These are phyloP conservation scores for Primulina tabacum DNA, from an alignment of 257 asterid genomes.

Conservation along the genomic window DNA sequence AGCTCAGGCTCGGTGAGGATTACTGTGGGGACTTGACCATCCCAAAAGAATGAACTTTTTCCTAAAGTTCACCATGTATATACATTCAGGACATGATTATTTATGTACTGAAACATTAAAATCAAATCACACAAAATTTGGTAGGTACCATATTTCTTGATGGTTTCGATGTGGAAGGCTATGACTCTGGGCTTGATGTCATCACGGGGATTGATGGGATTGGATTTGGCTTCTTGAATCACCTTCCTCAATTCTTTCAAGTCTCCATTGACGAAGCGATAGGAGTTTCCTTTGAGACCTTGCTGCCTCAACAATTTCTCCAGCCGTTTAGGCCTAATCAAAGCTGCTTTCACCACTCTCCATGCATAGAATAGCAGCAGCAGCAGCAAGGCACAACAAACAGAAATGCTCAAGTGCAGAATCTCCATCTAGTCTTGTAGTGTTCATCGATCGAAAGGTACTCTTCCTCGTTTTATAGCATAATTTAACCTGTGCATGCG, in stretches of 20 bases:
- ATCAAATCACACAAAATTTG: no score
- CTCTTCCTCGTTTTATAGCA: no score
- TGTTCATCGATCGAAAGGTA: no score
- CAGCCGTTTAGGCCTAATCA: not conserved
- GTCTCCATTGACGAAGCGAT: not conserved
- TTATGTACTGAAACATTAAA: no score
- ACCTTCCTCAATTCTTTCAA: not conserved
- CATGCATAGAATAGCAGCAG: not conserved
- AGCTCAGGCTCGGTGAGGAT: conserved; percentile 30
- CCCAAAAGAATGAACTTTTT: conserved; percentile 18
- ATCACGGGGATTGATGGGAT: not conserved
- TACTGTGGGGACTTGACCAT: conserved; percentile 27
- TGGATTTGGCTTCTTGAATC: not conserved
- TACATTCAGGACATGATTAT: no score
- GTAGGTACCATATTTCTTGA: not conserved
- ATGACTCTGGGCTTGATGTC: not conserved
- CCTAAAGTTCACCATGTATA: no score
- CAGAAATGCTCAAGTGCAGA: not conserved
- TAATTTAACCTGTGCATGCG: no score
- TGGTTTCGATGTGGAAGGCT: not conserved
- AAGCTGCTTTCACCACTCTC: not conserved
- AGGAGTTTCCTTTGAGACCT: not conserved
- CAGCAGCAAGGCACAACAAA: not conserved
- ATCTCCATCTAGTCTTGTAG: not conserved
- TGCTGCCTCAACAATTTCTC: not conserved